A percentile compares a stretch with the other conserved stretches of the same genome.
Evolutionary conservation across 352 stramenopile genomes (phyloP).

Genomic region (Aphanomyces cochlioides): DNA sequence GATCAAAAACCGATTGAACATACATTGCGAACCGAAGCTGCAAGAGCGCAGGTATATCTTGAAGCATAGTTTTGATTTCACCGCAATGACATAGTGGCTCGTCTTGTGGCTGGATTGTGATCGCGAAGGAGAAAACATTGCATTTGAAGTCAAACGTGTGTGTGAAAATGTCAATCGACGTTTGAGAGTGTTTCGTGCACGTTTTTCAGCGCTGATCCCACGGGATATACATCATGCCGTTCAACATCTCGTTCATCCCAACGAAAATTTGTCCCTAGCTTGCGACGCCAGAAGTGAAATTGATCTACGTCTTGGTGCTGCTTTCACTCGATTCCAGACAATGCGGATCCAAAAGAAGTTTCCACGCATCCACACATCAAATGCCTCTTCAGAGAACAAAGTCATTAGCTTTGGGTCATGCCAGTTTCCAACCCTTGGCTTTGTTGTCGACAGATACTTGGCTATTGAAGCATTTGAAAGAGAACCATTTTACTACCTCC

Average conservation of each 20-base stretch:
- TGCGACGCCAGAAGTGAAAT: slow-evolving; percentile 93
- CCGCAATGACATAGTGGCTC: slow-evolving; percentile 58
- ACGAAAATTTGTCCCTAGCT: slow-evolving; percentile 78
- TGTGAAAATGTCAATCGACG: slow-evolving; percentile 71
- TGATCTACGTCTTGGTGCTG: slow-evolving; percentile 90
- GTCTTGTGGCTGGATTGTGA: slow-evolving; percentile 99
- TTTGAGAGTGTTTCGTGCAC: slow-evolving; percentile 82
- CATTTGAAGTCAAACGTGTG: slow-evolving; percentile 92
- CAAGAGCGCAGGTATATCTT: slow-evolving; percentile 54
- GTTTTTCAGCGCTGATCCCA: slow-evolving; percentile 92
- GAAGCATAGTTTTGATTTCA: background rate
- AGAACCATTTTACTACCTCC: slow-evolving; percentile 95
- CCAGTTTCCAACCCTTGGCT: slow-evolving; percentile 99
- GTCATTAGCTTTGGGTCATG: slow-evolving; percentile 99
- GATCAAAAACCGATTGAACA: slow-evolving; percentile 88
- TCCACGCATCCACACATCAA: slow-evolving; percentile 48
- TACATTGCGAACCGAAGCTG: slow-evolving; percentile 86
- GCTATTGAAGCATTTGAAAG: slow-evolving; percentile 96
- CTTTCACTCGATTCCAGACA: slow-evolving; percentile 95
- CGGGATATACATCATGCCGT: slow-evolving; percentile 87
- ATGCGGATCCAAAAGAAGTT: slow-evolving; percentile 87
- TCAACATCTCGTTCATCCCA: slow-evolving; percentile 68
- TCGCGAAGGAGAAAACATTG: slow-evolving; percentile 99
- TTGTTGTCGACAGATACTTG: slow-evolving; percentile 92
- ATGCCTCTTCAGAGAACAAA: slow-evolving; percentile 40